Percentiles rank a stretch among this genome's conserved stretches.
Conservation (phyloP, 148 eudicot species). For the Rhododendron kiyosumense region DNA sequence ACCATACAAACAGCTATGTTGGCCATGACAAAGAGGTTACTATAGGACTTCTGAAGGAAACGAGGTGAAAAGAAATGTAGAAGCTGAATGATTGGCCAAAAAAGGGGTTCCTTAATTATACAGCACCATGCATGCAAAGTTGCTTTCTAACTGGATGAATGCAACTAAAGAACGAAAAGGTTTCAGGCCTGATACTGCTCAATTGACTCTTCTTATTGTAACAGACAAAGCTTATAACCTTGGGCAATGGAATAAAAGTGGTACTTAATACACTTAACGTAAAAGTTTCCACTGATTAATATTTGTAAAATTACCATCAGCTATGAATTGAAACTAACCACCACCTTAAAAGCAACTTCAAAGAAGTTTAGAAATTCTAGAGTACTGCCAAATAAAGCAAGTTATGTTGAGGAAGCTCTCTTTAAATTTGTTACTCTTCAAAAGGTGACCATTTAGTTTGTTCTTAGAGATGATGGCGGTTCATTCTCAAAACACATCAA, state of each 20-base stretch:
- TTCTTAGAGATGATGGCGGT: not conserved
- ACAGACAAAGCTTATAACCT: not conserved
- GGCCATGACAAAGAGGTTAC: not conserved
- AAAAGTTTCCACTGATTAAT: not conserved
- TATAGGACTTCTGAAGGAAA: not conserved
- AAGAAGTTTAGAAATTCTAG: not conserved
- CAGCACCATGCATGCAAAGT: not conserved
- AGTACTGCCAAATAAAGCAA: not conserved
- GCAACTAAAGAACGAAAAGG: not conserved
- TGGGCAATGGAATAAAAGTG: not conserved
- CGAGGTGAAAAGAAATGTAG: not conserved
- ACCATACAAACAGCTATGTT: not conserved
- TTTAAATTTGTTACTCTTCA: not conserved
- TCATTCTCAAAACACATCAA: not conserved
- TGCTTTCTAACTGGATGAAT: not conserved
- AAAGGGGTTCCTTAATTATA: not conserved
- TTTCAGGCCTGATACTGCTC: not conserved
- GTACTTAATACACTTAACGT: not conserved
- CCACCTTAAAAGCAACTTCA: not conserved
- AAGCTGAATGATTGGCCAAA: not conserved
- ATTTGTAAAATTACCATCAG: not conserved
- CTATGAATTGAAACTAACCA: not conserved
- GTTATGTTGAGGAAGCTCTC: not conserved
- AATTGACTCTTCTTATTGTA: not conserved
- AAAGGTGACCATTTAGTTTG: not conserved